phyloP scores from a whole-genome alignment of 176 grass and related monocot genomes.

The Eragrostis nindensis region DNA sequence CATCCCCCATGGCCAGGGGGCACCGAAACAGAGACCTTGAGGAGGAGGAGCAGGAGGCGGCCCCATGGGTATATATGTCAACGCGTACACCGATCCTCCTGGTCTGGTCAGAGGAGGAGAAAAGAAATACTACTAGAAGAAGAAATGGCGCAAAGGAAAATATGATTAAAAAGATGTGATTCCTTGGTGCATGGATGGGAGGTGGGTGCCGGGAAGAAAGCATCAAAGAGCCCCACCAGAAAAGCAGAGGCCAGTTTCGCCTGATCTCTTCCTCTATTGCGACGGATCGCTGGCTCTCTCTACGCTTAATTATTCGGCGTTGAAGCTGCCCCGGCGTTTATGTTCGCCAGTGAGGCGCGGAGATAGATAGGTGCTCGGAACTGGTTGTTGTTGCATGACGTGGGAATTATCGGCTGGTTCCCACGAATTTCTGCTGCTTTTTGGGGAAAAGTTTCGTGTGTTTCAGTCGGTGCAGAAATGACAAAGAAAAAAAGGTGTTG shows the following conservation, averaged over 20 bases:
- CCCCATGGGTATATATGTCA: slow-evolving; percentile 52
- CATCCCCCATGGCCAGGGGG: slow-evolving; percentile 36
- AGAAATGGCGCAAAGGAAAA: not conserved
- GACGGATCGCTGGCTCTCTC: not conserved
- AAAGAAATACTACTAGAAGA: not conserved
- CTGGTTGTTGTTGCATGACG: not conserved
- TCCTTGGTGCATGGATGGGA: slow-evolving; percentile 42
- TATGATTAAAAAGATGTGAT: slow-evolving; percentile 19
- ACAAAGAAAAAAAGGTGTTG: not conserved
- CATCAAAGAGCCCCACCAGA: slow-evolving; percentile 39
- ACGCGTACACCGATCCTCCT: not conserved
- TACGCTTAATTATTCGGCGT: not conserved
- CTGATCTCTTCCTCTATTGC: not conserved
- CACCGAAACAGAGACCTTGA: slow-evolving; percentile 24
- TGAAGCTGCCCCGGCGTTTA: not conserved
- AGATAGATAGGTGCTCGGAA: slow-evolving; percentile 7
- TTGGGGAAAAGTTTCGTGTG: not conserved
- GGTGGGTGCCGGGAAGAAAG: slow-evolving; percentile 15
- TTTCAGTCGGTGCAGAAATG: slow-evolving; percentile 9
- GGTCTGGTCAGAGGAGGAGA: not conserved
- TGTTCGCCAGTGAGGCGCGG: not conserved
- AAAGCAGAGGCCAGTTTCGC: slow-evolving; percentile 46
- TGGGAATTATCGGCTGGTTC: slow-evolving; percentile 28
- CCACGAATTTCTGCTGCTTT: not conserved
- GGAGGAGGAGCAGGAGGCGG: not conserved